phyloP scores from a whole-genome alignment of 2,329 filamentous ascomycete species.

The Fusarium foetens region DNA sequence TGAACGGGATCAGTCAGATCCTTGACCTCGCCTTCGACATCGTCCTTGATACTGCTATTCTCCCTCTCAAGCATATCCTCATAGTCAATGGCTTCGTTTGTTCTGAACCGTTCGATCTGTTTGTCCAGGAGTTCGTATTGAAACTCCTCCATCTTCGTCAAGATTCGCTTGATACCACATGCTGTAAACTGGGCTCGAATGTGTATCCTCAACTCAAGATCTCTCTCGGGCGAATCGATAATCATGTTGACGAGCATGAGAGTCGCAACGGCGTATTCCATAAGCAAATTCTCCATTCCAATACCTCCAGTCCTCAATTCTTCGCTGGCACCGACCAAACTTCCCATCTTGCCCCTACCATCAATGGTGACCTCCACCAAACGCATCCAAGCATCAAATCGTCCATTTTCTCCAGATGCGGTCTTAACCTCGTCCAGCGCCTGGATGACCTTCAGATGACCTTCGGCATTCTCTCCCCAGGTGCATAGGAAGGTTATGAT shows the following conservation, averaged over 20 bases:
- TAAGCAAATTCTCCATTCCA: conserved; percentile 97
- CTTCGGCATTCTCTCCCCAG: conserved; percentile 84
- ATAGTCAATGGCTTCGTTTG: conserved; percentile 97
- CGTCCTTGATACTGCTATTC: conserved; percentile 89
- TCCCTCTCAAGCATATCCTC: conserved; percentile 96
- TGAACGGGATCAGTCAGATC: conserved; percentile 93
- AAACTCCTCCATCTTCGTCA: conserved; percentile 97
- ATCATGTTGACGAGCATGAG: conserved; percentile 97
- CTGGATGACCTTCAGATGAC: conserved; percentile 92
- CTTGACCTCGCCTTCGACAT: conserved; percentile 83
- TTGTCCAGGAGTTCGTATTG: conserved; percentile 99
- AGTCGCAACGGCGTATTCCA: conserved; percentile 98
- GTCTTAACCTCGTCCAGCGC: conserved; percentile 92
- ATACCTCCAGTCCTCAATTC: conserved; percentile 96
- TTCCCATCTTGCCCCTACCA: conserved; percentile 98
- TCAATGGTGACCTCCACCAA: conserved; percentile 97
- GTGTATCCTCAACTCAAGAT: conserved; percentile 91
- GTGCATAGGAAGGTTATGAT: conserved; percentile 96
- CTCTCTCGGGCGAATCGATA: conserved; percentile 87
- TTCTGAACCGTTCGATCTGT: conserved; percentile 92
- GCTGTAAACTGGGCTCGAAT: conserved; percentile 95
- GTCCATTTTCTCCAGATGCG: conserved; percentile 88
- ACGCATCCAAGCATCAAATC: conserved; percentile 99
- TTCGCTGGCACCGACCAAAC: conserved; percentile 94
- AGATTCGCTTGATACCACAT: conserved; percentile 92